Evolutionary conservation across 2,329 filamentous ascomycete genomes (phyloP), one percentile per base, ranked within the genome.

Genomic region (Zymoseptoria tritici): DNA sequence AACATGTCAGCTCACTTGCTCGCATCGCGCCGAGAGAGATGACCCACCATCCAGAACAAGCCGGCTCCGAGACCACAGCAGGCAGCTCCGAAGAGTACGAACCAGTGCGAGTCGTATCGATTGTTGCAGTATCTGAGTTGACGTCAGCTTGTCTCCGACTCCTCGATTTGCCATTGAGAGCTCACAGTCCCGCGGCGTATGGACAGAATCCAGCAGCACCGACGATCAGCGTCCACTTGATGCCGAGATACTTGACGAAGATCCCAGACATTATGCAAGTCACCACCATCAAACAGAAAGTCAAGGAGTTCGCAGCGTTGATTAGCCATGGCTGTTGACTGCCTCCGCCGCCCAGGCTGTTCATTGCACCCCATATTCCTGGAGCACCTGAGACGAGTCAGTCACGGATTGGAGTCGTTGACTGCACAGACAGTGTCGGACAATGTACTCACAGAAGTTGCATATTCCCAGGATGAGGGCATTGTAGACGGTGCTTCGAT

Each of bases 191-290:
- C 0, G 87, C 88, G 0, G 87, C 86, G 63, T 83, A 91, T 0
- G 86, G 86, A 2, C 87, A 85, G 64, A 87, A 91, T 0, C 88
- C 88, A 51, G 89, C 74, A 0, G 87, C 89, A 54, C 88, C 88
- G 50, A 90, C 78, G n/a, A 90, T 82, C 13, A 91, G 73, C 0
- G 87, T 83, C 55, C 83, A 83, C 67, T 88, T 89, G 62, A 91
- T 87, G 0, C 88, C 88, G 49, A 90, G 82, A 52, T 83, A 84
- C 29, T 81, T 81, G 0, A 89, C 85, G 6, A 90, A 72, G 0
- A 82, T 78, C 56, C 84, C 85, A 0, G 83, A 83, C 54, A 90
- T 82, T 68, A 81, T 85, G 68, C 87, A 90, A 0, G 85, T 87
- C 0, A 90, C 68, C 0, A 90, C 84, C 87, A 90, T 90, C 7